phyloP scores from a whole-genome alignment of 345 rosid species.

The Dipteronia dyeriana region DNA sequence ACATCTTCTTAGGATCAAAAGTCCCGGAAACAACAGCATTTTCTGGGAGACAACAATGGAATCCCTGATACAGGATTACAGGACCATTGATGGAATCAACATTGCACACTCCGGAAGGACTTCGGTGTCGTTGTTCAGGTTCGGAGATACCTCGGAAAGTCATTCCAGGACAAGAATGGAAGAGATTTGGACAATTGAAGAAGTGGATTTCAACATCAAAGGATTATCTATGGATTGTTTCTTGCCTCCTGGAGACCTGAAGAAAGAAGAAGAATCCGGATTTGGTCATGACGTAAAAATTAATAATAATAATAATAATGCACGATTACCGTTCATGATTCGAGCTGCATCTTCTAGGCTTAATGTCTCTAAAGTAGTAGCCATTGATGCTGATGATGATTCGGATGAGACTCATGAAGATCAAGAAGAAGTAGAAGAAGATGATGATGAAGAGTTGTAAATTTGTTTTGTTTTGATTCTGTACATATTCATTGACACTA shows the following conservation, averaged over 20 bases:
- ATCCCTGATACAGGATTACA: conserved; percentile 70
- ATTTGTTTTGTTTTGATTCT: conserved; percentile 8
- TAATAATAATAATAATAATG: conserved; percentile 12
- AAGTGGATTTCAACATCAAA: conserved; percentile 86
- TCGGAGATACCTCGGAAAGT: conserved; percentile 58
- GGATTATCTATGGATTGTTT: conserved; percentile 90
- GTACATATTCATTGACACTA: conserved; percentile 20
- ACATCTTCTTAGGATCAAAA: conserved; percentile 69
- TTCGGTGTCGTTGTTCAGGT: conserved; percentile 61
- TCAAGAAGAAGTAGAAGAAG: too few species aligned
- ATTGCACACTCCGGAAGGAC: conserved; percentile 82
- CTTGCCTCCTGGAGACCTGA: conserved; percentile 85
- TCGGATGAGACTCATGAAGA: conserved; percentile 25
- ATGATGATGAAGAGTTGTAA: conserved; percentile 36
- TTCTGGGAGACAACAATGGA: conserved; percentile 97
- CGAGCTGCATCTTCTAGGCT: conserved; percentile 49
- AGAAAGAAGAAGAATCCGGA: conserved; percentile 37
- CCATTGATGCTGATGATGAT: conserved; percentile 58
- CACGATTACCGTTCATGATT: conserved; percentile 46
- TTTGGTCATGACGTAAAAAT: conserved; percentile 30
- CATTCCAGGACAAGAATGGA: conserved; percentile 91
- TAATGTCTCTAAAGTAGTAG: conserved; percentile 60
- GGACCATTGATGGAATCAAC: conserved; percentile 71
- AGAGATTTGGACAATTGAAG: conserved; percentile 88
- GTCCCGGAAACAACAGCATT: conserved; percentile 50